These are phyloP conservation scores for Crithidia thermophila DNA, from an alignment of 208 protist species.

Conservation along the genomic window DNA sequence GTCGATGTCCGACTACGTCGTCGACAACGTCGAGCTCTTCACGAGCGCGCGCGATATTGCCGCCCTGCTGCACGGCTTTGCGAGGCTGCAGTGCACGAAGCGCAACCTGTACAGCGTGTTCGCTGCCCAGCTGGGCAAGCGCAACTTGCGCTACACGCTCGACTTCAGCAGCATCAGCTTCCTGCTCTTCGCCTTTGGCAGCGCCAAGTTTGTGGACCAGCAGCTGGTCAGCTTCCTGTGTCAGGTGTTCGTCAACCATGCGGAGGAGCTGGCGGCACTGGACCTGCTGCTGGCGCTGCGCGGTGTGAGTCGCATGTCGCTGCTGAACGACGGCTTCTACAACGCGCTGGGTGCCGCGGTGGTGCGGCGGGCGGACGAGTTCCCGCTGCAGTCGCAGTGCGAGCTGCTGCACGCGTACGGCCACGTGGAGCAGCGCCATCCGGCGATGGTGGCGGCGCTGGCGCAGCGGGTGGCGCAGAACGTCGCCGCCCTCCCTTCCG, in stretches of 20 bases:
- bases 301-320: constrained; percentile 66
- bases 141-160: constrained; percentile 52
- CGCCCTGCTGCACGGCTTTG: constrained; percentile 71
- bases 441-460: constrained; percentile 29
- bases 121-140: constrained; percentile 41
- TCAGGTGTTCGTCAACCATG: constrained; percentile 32
- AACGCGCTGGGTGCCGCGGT: constrained; percentile 42
- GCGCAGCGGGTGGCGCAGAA: constrained; percentile 34
- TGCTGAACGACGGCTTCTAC: constrained; percentile 71
- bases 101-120: constrained; percentile 81
- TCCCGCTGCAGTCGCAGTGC: constrained; percentile 59
- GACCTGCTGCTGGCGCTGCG: constrained; percentile 70
- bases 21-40: constrained; percentile 78
- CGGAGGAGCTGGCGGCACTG: constrained; percentile 41
- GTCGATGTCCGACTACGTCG: constrained; percentile 63
- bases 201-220: constrained; percentile 75
- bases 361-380: constrained; percentile 35
- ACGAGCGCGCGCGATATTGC: constrained; percentile 62
- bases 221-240: constrained; percentile 63
- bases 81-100: constrained; percentile 76
- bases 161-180: constrained; percentile 50
- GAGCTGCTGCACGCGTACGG: constrained; percentile 66
- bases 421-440: constrained; percentile 45
- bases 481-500: constrained; percentile 37
- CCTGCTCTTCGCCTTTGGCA: constrained; percentile 69